These are phyloP conservation scores for Xerocomus brunneocitrinus DNA, from an alignment of 768 basidiomycete species.

Conservation along the genomic window DNA sequence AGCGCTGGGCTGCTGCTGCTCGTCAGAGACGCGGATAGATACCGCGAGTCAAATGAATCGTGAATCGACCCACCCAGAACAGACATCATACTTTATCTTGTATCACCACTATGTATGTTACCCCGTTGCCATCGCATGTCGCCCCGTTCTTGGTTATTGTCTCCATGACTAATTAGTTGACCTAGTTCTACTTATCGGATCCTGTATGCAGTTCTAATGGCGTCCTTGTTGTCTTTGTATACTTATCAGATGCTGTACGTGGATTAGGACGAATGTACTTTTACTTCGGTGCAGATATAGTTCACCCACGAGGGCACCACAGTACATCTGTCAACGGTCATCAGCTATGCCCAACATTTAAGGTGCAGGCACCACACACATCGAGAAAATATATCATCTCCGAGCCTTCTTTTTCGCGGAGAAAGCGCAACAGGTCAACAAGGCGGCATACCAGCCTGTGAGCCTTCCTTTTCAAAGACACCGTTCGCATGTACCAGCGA, in stretches of 20 bases:
- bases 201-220: not conserved
- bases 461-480: no score
- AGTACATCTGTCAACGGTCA: no score
- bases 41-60: conserved; percentile 8
- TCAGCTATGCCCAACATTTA: no score
- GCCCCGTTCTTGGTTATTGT: not conserved
- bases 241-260: not conserved
- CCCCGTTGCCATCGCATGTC: not conserved
- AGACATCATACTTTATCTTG: not conserved
- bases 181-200: not conserved
- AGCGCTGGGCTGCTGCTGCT: conserved; percentile 20
- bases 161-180: not conserved
- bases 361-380: no score
- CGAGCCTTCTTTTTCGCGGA: no score
- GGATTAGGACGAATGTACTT: not conserved
- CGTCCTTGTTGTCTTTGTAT: not conserved
- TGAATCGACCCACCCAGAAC: not conserved
- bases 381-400: no score
- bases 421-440: no score
- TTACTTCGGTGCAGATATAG: not conserved
- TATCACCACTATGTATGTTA: not conserved
- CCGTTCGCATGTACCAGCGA: no score
- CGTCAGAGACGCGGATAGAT: conserved; percentile 21
- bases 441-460: no score
- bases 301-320: no score